Evolutionary conservation across 1,284 basidiomycete species (phyloP), one percentile per base, ranked within the genome.

Genomic region (Rhodotorula sp.): DNA sequence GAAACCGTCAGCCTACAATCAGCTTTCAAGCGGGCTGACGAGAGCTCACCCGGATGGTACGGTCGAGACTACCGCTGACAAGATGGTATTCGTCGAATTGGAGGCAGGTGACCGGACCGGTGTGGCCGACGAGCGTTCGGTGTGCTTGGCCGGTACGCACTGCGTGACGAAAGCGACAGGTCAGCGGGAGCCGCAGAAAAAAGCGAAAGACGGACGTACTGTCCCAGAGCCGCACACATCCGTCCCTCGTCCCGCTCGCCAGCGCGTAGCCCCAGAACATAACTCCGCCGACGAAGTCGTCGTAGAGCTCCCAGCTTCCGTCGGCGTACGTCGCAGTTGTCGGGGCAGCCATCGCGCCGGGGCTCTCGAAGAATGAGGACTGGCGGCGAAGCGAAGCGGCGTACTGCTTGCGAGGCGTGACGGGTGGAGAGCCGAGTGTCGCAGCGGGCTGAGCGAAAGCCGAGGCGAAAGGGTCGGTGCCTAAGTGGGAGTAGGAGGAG

Each of bases 221-320:
- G 79, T 99, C 96, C 96, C 96, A 99, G 92, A 99, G 96, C 69
- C 96, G 84, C 40, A 99, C 93, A 1, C 90, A 94, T 50, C 95
- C 94, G 81, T 99, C 96, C 1, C 92, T 94, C 76, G 91, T 94
- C 2, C 94, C 96, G 76, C 92, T 96, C 4, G 96, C 93, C 37
- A 99, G 85, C 1, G 94, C 96, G 79, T 97, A 97, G 4, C 94
- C 94, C 95, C 95, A 99, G 80, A 98, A 98, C 80, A 99, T 96
- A 55, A 98, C 88, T 0, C 90, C 92, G 5, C 96, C 96, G 1
- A 99, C 93, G 80, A 97, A 99, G 81, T 99, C 94, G 79, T 94
- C 88, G 80, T 96, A 97, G 86, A 94, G 89, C 73, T 96, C 94
- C 89, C 91, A 82, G 47, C 86, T 90, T 9, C 92, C 93, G 79